These are phyloP conservation scores for Schizophyllum commune DNA, from an alignment of 1,284 basidiomycete genomes.

Conservation along the genomic window DNA sequence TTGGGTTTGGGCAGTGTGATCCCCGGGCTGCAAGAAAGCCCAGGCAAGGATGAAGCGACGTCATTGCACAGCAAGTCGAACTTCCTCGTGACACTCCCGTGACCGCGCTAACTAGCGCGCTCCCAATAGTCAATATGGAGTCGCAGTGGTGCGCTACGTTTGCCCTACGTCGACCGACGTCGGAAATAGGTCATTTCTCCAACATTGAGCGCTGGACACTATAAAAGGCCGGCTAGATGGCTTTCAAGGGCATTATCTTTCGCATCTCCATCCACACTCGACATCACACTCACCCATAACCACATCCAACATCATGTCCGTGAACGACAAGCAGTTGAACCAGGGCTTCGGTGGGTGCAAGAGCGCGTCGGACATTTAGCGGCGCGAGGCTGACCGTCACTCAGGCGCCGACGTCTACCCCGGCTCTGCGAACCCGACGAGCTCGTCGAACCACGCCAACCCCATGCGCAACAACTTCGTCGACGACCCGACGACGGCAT, in stretches of 20 bases:
- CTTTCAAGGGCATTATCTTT: background rate
- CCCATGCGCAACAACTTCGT: conserved; percentile 37
- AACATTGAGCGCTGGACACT: background rate
- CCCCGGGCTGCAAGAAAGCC: too few species aligned
- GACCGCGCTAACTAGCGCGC: too few species aligned
- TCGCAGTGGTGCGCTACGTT: background rate
- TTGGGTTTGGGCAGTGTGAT: too few species aligned
- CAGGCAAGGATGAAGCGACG: too few species aligned
- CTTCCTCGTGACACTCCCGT: too few species aligned
- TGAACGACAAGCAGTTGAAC: background rate
- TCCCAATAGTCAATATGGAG: background rate
- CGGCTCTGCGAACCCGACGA: conserved; percentile 39
- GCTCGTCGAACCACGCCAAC: conserved; percentile 26
- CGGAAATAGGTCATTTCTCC: background rate
- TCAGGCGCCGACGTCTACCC: conserved; percentile 31
- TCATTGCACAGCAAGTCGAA: too few species aligned
- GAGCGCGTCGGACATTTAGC: background rate
- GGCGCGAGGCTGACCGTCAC: background rate
- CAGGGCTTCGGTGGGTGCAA: background rate
- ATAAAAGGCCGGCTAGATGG: background rate
- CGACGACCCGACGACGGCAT: conserved; percentile 30
- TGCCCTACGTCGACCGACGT: background rate
- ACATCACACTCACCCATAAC: background rate
- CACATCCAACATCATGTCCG: background rate
- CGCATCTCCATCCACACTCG: background rate